A percentile compares a stretch with the other conserved stretches of the same genome.
These are phyloP conservation scores for Thermochaetoides dissita DNA, from an alignment of 2,329 filamentous ascomycete species.

Conservation along the genomic window DNA sequence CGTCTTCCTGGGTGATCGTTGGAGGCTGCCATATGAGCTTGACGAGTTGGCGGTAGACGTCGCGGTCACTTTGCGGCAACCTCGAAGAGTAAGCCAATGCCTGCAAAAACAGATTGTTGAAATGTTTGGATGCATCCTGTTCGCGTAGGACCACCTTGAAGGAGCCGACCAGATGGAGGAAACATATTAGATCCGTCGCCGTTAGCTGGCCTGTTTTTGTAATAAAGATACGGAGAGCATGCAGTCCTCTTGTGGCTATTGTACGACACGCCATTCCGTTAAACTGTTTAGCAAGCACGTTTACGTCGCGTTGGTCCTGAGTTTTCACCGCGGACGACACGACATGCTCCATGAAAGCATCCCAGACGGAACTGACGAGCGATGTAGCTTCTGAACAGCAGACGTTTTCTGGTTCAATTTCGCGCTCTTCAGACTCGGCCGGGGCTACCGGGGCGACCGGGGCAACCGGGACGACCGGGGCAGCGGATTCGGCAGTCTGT, in stretches of 20 bases:
- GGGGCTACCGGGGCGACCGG: constrained; percentile 20
- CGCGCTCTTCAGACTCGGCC: constrained; percentile 6
- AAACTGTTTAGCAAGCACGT: constrained; percentile 26
- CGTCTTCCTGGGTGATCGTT: constrained; percentile 18
- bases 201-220: constrained; percentile 24
- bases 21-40: constrained; percentile 35
- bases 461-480: too few species aligned
- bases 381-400: constrained; percentile 22
- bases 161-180: constrained; percentile 38
- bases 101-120: constrained; percentile 31
- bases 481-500: too few species aligned
- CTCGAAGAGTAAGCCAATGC: constrained; percentile 29
- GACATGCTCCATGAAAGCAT: constrained; percentile 32
- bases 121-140: constrained; percentile 23
- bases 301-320: constrained; percentile 25
- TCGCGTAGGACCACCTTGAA: constrained; percentile 33
- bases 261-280: constrained; percentile 24
- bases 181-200: constrained; percentile 33
- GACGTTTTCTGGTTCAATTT: constrained; percentile 10
- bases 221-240: constrained; percentile 26
- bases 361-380: constrained; percentile 31
- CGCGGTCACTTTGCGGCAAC: constrained; percentile 24
- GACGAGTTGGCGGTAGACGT: constrained; percentile 30
- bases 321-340: constrained; percentile 31
- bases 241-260: constrained; percentile 29